Evolutionary conservation across 805 yeast species (phyloP).

Genomic region (Zygotorulaspora danielsina): DNA sequence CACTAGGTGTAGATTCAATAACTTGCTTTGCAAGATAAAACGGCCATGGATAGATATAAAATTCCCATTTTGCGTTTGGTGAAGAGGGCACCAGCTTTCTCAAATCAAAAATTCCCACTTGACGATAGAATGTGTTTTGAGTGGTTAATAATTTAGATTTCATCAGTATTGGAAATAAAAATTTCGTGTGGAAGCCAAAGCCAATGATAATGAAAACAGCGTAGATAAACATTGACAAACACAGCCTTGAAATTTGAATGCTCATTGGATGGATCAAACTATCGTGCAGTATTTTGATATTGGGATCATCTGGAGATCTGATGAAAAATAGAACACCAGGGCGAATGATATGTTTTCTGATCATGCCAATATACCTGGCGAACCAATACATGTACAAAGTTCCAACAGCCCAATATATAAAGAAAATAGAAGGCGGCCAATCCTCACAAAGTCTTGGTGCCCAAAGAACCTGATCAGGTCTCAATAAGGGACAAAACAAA

Average conservation of each 20-base stretch:
- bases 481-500: conserved; percentile 33
- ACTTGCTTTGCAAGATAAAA: conserved; percentile 23
- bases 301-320: conserved; percentile 92
- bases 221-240: conserved; percentile 69
- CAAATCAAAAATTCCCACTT: not conserved
- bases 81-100: no score
- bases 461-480: conserved; percentile 18
- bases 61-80: not conserved
- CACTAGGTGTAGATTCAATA: conserved; percentile 25
- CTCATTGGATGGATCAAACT: conserved; percentile 73
- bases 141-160: conserved; percentile 22
- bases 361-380: conserved; percentile 83
- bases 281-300: conserved; percentile 79
- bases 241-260: conserved; percentile 68
- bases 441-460: conserved; percentile 21
- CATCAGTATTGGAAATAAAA: conserved; percentile 39
- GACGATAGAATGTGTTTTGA: conserved; percentile 1
- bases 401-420: conserved; percentile 63
- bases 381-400: conserved; percentile 82
- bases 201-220: conserved; percentile 68
- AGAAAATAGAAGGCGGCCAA: conserved; percentile 28
- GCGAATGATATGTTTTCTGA: conserved; percentile 65
- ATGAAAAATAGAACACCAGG: conserved; percentile 89
- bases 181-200: conserved; percentile 61
- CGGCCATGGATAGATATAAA: conserved; percentile 3